Percentiles rank a stretch among this genome's conserved stretches.
phyloP scores from a whole-genome alignment of 1,139 yeast species.

The Pichia sp. region DNA sequence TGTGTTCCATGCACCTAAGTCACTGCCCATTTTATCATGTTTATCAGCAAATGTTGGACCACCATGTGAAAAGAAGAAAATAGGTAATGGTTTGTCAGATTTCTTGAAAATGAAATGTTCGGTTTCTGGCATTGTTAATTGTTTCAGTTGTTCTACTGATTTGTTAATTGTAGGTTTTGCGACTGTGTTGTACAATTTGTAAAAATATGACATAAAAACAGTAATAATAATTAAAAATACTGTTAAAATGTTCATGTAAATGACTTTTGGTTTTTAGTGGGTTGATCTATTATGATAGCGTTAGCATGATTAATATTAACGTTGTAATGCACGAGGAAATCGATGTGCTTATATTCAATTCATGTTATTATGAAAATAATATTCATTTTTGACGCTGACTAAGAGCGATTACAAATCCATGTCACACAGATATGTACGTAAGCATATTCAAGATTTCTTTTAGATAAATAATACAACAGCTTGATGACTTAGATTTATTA shows the following conservation, averaged over 20 bases:
- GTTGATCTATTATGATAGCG: no score
- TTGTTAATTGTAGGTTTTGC: constrained; percentile 5
- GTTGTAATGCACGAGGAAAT: no score
- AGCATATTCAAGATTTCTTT: no score
- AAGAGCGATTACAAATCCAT: no score
- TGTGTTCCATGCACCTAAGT: constrained; percentile 53
- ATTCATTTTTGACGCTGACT: no score
- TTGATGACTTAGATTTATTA: no score
- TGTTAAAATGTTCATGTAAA: constrained; percentile 2
- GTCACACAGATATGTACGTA: no score
- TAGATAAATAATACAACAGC: no score
- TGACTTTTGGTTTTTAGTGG: no score
- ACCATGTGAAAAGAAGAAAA: constrained; percentile 68
- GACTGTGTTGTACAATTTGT: constrained; percentile 11
- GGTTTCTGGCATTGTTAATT: constrained; percentile 11
- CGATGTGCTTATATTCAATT: no score
- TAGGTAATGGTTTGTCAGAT: constrained; percentile 36
- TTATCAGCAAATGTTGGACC: constrained; percentile 66
- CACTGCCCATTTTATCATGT: constrained; percentile 38
- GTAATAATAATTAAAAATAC: constrained; percentile 7
- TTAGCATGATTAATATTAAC: no score
- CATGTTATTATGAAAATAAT: no score
- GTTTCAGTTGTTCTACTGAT: constrained; percentile 9
- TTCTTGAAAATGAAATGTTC: constrained; percentile 19
- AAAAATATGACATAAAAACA: constrained; percentile 15